These are phyloP conservation scores for Castanea mollissima DNA, from an alignment of 306 rosid genomes.

Conservation along the genomic window DNA sequence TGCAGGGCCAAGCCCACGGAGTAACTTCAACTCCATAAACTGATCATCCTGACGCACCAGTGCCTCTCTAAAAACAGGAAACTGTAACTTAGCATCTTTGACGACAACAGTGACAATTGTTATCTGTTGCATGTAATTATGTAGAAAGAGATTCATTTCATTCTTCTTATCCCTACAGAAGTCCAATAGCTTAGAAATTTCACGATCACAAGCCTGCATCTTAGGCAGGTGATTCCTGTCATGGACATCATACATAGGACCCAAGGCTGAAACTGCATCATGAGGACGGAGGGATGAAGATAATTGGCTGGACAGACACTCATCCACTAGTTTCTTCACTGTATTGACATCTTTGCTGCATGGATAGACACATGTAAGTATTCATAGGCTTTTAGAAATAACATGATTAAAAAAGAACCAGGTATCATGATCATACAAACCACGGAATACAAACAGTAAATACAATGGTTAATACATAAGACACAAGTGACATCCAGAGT, in stretches of 20 bases:
- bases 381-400: slow-evolving; percentile 5
- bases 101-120: slow-evolving; percentile 69
- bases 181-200: slow-evolving; percentile 72
- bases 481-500: too few relatives aligned
- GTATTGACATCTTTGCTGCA: slow-evolving; percentile 97
- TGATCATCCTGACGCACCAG: slow-evolving; percentile 84
- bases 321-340: slow-evolving; percentile 93
- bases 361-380: slow-evolving; percentile 12
- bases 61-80: slow-evolving; percentile 97
- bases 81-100: slow-evolving; percentile 89
- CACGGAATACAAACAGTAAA: neutral
- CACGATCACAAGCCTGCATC: slow-evolving; percentile 79
- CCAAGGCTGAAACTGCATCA: slow-evolving; percentile 99
- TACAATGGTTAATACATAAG: neutral
- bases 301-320: slow-evolving; percentile 74
- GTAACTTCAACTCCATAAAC: slow-evolving; percentile 72
- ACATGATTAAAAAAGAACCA: slow-evolving; percentile 14
- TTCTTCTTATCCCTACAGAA: slow-evolving; percentile 77
- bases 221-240: slow-evolving; percentile 81
- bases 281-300: slow-evolving; percentile 97
- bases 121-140: slow-evolving; percentile 74
- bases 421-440: slow-evolving; percentile 9
- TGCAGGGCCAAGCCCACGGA: slow-evolving; percentile 80
- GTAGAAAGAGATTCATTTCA: slow-evolving; percentile 80
- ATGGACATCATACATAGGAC: slow-evolving; percentile 98